Conservation (phyloP, 2,329 filamentous ascomycete genomes). For the Lasiodiplodia sp. region DNA sequence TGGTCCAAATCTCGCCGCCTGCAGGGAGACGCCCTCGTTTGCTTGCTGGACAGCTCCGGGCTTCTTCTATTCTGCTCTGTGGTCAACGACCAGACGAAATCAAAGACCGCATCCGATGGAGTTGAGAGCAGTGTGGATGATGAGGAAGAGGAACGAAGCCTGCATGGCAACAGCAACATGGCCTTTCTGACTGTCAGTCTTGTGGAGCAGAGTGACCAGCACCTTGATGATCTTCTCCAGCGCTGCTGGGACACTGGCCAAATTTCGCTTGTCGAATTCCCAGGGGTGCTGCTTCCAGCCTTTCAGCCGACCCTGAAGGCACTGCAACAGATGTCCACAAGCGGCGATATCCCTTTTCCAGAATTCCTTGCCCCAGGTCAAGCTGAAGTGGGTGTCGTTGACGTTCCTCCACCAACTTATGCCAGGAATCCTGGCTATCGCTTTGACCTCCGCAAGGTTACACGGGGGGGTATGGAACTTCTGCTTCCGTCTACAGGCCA, state of each 20-base stretch:
- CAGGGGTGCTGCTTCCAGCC: conserved; percentile 40
- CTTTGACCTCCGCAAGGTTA: conserved; percentile 37
- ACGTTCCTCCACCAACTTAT: conserved; percentile 40
- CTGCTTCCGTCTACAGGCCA: conserved; percentile 26
- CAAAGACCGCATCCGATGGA: neutral
- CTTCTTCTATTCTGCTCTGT: conserved; percentile 42
- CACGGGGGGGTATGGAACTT: conserved; percentile 10
- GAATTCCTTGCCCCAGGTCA: conserved; percentile 40
- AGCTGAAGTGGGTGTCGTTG: neutral
- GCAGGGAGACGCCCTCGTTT: conserved; percentile 38
- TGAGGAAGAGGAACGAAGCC: conserved; percentile 30
- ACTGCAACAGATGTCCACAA: conserved; percentile 36
- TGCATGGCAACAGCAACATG: conserved; percentile 30
- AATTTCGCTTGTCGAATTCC: conserved; percentile 39
- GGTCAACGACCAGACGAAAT: conserved; percentile 29
- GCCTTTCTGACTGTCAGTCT: conserved; percentile 36
- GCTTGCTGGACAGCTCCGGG: conserved; percentile 37
- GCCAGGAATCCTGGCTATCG: conserved; percentile 36
- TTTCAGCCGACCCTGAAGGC: conserved; percentile 40
- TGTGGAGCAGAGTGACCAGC: conserved; percentile 32
- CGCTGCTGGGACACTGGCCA: conserved; percentile 32
- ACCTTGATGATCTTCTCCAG: conserved; percentile 32
- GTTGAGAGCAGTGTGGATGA: neutral
- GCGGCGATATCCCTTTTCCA: conserved; percentile 41
- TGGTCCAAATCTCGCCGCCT: conserved; percentile 42